Conservation (phyloP, 441 rosid genomes). For the Populus hybrid region DNA sequence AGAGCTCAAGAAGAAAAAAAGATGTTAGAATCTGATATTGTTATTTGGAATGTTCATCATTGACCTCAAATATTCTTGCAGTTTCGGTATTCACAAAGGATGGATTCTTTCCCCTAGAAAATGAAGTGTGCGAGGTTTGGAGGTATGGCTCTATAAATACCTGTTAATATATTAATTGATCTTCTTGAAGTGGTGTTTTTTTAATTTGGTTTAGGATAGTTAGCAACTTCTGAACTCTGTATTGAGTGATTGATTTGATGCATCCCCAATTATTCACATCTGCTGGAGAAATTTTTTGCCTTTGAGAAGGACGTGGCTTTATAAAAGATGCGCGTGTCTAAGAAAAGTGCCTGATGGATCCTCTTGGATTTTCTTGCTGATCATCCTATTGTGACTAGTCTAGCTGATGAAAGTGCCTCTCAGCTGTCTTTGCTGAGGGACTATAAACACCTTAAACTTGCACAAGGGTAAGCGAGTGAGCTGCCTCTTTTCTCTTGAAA, state of each 20-base stretch:
- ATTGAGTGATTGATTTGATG: background rate
- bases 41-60: background rate
- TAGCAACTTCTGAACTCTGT: background rate
- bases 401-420: background rate
- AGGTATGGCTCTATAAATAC: constrained; percentile 6
- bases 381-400: background rate
- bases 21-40: background rate
- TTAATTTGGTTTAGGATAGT: background rate
- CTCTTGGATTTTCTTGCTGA: background rate
- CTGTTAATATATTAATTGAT: background rate
- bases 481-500: background rate
- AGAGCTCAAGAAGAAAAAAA: background rate
- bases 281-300: background rate
- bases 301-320: background rate
- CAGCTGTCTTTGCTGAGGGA: background rate
- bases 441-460: background rate
- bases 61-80: constrained; percentile 15
- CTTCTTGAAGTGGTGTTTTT: background rate
- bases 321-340: background rate
- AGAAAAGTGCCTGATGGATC: background rate
- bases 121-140: constrained; percentile 6
- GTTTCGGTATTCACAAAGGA: constrained; percentile 10
- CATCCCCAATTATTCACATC: background rate
- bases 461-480: background rate
- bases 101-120: constrained; percentile 1